Base-by-base conservation (phyloP, 495 filamentous ascomycete genomes). In the Penicillium riverlandense region DNA sequence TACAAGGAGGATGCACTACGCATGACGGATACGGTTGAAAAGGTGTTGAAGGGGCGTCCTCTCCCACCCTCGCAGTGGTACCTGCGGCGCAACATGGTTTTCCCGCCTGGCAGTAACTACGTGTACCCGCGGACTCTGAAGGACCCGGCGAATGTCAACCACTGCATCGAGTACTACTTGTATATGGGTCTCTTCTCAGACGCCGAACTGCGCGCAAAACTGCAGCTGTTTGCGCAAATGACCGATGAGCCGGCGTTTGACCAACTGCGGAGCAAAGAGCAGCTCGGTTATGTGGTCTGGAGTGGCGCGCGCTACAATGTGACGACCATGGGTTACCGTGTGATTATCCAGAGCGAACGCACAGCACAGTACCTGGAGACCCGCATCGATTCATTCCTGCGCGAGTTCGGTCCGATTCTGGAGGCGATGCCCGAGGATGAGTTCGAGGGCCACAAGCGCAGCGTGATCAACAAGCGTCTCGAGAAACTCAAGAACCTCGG, bases 271-370 rank as follows among this genome's bases (percentile, higher is more conserved):
- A 96, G 92, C 35, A 96, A 96, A 62, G 92, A 99, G 61, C 92
- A 99, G 63, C 84, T 99, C 8, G 92, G 92, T 11, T 99, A 99
- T 55, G 83, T 97, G 37, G 92, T 99, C 1, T 95, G 86, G 69
- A 91, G 84, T 38, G 88, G 89, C 11, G 66, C 78, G 10, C 73
- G 85, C 36, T 72, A 82, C 43, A 78, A 75, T 31, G 61, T 78
- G 37, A 90, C 84, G 0, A 87, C 84, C 4, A 83, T 88, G 43
- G 86, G 86, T 7, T 95, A 90, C 59, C 78, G 90, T 9, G 83
- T 99, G 45, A 81, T 97, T 50, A 91, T 99, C 36, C 92, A 99
- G 69, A 94, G 87, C 55, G 92, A 99, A 70, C 82, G 83, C 51
- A 82, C 84, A 2, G 81, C 85, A 0, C 70, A 80, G 31, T 95